Percentiles rank a stretch among this genome's conserved stretches.
Evolutionary conservation across 345 rosid genomes (phyloP).

Genomic region (Gossypium sturtianum): DNA sequence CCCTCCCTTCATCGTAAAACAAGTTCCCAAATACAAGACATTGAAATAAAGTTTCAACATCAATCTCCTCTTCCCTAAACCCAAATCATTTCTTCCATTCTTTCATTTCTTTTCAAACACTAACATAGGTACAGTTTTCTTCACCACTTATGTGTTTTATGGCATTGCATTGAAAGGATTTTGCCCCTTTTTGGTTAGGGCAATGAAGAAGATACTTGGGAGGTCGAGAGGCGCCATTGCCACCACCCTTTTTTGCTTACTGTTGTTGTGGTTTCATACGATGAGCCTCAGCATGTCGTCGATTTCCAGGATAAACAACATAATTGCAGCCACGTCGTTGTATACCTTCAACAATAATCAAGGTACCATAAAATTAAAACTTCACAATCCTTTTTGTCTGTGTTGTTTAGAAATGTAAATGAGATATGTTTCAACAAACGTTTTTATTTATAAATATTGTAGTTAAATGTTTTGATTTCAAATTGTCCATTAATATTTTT

Average conservation of each 20-base stretch:
- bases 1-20: neutral
- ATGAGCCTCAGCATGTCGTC: constrained; percentile 4
- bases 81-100: neutral
- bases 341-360: neutral
- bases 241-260: neutral
- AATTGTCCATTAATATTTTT: too few relatives aligned
- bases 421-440: too few relatives aligned
- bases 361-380: neutral
- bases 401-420: too few relatives aligned
- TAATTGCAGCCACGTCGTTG: neutral
- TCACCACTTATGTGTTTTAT: neutral
- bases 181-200: neutral
- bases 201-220: neutral
- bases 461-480: too few relatives aligned
- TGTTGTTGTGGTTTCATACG: constrained; percentile 2
- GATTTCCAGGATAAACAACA: constrained; percentile 11
- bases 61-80: neutral
- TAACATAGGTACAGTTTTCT: neutral
- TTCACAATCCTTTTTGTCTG: too few relatives aligned
- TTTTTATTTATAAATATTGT: too few relatives aligned
- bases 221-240: constrained; percentile 2
- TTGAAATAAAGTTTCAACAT: neutral
- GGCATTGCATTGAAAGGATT: neutral
- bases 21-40: neutral
- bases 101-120: neutral